A percentile compares a stretch with the other conserved stretches of the same genome.
Evolutionary conservation across 192 early-diverging fungal genomes (phyloP).

Genomic region (Coemansia sp.): DNA sequence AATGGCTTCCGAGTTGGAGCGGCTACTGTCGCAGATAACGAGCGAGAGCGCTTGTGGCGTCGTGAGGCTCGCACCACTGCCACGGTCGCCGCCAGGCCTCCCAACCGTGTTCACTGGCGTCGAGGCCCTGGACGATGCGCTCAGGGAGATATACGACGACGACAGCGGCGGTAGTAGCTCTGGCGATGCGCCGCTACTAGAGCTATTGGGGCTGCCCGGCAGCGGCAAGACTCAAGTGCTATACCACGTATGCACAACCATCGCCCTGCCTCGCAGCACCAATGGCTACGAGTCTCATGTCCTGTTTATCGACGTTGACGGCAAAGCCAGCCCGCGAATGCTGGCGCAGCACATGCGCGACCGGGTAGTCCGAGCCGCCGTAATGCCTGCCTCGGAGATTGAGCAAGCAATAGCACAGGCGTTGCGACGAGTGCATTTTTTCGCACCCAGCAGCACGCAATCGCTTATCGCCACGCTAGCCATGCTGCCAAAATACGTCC

Average conservation of each 20-base stretch:
- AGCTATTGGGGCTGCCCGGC: constrained; percentile 34
- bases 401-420: not conserved
- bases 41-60: constrained; percentile 24
- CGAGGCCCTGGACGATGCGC: constrained; percentile 17
- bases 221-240: constrained; percentile 49
- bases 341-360: constrained; percentile 13
- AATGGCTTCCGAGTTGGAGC: constrained; percentile 35
- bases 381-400: no score
- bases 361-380: not conserved
- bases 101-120: constrained; percentile 13
- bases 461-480: constrained; percentile 40
- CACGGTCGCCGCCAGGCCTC: not conserved
- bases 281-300: constrained; percentile 16
- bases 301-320: constrained; percentile 31
- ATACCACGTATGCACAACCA: constrained; percentile 28
- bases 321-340: constrained; percentile 14
- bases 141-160: not conserved
- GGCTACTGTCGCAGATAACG: constrained; percentile 26
- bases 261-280: not conserved
- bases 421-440: constrained; percentile 31
- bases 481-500: constrained; percentile 21
- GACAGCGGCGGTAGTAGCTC: not conserved
- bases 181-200: constrained; percentile 13
- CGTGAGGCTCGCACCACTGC: constrained; percentile 1
- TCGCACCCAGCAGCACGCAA: constrained; percentile 23